Conservation (phyloP, 2,329 filamentous ascomycete genomes). For the Aureobasidium sp. region DNA sequence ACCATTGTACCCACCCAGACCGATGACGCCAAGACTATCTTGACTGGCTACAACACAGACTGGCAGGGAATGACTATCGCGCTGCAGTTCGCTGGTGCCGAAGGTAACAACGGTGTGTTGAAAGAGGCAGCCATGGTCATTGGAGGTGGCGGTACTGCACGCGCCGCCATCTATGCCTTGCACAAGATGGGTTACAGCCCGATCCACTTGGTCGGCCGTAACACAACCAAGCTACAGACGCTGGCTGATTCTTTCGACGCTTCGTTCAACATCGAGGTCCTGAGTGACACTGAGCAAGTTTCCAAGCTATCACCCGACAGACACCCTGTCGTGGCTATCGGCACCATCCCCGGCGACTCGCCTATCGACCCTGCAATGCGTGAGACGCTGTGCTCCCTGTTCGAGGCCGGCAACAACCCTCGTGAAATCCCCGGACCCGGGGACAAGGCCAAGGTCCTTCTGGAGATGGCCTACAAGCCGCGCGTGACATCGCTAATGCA, state of each 20-base stretch:
- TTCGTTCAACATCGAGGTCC: constrained; percentile 60
- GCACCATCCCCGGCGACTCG: constrained; percentile 81
- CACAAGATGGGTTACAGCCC: constrained; percentile 74
- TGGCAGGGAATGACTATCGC: constrained; percentile 86
- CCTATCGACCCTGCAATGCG: constrained; percentile 67
- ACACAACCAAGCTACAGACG: constrained; percentile 54
- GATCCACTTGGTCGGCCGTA: constrained; percentile 80
- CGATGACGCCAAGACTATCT: constrained; percentile 31
- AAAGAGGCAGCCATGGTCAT: constrained; percentile 60
- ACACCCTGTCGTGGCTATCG: constrained; percentile 65
- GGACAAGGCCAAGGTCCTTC: constrained; percentile 47
- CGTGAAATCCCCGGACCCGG: constrained; percentile 26
- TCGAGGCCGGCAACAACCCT: constrained; percentile 39
- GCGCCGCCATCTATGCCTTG: constrained; percentile 83
- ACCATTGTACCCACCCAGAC: constrained; percentile 62
- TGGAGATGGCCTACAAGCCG: constrained; percentile 98
- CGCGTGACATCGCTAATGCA: constrained; percentile 74
- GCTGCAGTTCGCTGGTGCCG: constrained; percentile 59
- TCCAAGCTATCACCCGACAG: constrained; percentile 38
- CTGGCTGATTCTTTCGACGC: constrained; percentile 65
- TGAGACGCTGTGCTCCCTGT: constrained; percentile 51
- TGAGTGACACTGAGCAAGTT: constrained; percentile 46
- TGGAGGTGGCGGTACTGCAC: constrained; percentile 83
- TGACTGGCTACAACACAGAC: constrained; percentile 89
- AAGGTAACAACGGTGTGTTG: constrained; percentile 23